Evolutionary conservation across 2,329 filamentous ascomycete genomes (phyloP).

Genomic region (Diaporthe vexans): DNA sequence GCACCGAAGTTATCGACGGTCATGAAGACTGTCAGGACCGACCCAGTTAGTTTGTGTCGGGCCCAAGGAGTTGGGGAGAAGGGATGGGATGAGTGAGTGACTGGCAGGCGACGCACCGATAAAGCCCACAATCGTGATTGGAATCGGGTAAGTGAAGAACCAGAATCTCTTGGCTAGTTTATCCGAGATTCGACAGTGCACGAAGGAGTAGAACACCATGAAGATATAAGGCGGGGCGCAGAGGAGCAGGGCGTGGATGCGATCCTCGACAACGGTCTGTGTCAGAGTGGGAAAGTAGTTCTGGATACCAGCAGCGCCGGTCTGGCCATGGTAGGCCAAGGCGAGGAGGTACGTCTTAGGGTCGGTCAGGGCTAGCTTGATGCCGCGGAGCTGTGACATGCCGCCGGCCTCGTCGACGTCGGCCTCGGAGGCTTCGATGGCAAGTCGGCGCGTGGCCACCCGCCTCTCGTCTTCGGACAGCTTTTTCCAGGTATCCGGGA

Average conservation of each 20-base stretch:
- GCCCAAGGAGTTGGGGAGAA: not conserved
- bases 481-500: slow-evolving; percentile 39
- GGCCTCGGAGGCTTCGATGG: slow-evolving; percentile 39
- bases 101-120: slow-evolving; percentile 39
- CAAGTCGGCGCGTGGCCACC: slow-evolving; percentile 38
- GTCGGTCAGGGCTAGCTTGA: slow-evolving; percentile 39
- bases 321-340: slow-evolving; percentile 40
- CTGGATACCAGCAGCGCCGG: slow-evolving; percentile 39
- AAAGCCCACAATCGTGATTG: slow-evolving; percentile 45
- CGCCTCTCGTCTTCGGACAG: slow-evolving; percentile 39
- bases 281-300: slow-evolving; percentile 49
- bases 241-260: slow-evolving; percentile 47
- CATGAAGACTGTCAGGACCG: slow-evolving; percentile 65
- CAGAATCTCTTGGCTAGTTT: slow-evolving; percentile 55
- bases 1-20: slow-evolving; percentile 63
- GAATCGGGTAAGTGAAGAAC: slow-evolving; percentile 50
- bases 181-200: slow-evolving; percentile 55
- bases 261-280: slow-evolving; percentile 45
- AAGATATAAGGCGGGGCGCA: slow-evolving; percentile 50
- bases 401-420: slow-evolving; percentile 37
- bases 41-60: slow-evolving; percentile 4
- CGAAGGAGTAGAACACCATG: slow-evolving; percentile 47
- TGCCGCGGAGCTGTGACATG: slow-evolving; percentile 40
- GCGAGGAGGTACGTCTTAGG: slow-evolving; percentile 42
- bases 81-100: not conserved